Base-by-base conservation (phyloP, 805 yeast species). In the Pichia occidentalis region DNA sequence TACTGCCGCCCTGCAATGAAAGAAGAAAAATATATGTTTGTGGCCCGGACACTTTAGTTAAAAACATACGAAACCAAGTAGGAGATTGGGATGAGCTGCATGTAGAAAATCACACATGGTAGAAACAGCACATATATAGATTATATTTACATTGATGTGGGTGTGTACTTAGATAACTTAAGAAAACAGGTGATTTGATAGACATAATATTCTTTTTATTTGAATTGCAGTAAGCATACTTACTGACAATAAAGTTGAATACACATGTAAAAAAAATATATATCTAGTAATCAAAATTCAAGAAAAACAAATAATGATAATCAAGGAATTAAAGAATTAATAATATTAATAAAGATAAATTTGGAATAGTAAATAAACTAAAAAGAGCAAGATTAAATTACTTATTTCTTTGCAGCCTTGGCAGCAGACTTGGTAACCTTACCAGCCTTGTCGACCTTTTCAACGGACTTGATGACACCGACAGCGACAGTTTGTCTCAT, bases 401-500 rank as follows among this genome's bases (percentile, higher is more conserved):
- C 61, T 73, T 77, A 77, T 71, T 77, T 77, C 82, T 77, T 77
- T 58, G 72, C 73, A 64, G 85, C 85, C 80, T 80, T 80, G 54
- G 68, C 70, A 68, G 95, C 95, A 69, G 95, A 85, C 86, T 85
- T 85, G 87, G 95, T 85, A 61, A 85, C 92, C 87, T 85, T 85
- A 73, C 86, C 88, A 63, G 86, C 85, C 70, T 71, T 73, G 71
- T 77, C 64, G 55, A 84, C 60, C 83, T 86, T 86, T 63, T 75
- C 94, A 60, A 86, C 95, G 52, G 86, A 70, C 81, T 90, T 90
- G 84, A 90, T 84, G 66, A 88, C 95, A 85, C 97, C 97, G 67
- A 88, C 97, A 68, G 97, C 97, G 63, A 88, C 97, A 61, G 97
- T 88, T 76, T 87, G 96, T 84, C 97, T 85, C 97, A 87, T 87